A percentile compares a stretch with the other conserved stretches of the same genome.
These are phyloP conservation scores for Ceratorhiza oryzae-sativae DNA, from an alignment of 1,284 basidiomycete species.

Conservation along the genomic window DNA sequence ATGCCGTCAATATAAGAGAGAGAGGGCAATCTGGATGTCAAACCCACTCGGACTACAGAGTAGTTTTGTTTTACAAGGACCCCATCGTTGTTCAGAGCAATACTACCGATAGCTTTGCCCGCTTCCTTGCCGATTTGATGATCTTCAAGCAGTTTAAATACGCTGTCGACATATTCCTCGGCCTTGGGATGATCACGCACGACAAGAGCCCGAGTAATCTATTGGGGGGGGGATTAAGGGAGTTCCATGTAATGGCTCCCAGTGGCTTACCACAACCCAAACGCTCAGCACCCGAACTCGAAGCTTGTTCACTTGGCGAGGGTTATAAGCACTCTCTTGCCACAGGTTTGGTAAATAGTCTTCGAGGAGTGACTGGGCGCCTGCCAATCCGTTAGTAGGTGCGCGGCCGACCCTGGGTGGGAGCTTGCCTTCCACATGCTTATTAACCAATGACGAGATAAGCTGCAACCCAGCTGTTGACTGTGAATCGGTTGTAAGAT, in stretches of 20 bases:
- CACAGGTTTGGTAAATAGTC: conserved; percentile 42
- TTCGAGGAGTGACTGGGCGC: conserved; percentile 45
- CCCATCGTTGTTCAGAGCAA: conserved; percentile 63
- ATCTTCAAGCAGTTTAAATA: conserved; percentile 76
- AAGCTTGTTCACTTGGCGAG: conserved; percentile 38
- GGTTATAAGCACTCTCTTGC: conserved; percentile 18
- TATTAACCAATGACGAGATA: conserved; percentile 77
- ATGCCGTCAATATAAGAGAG: background rate
- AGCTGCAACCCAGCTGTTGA: conserved; percentile 65
- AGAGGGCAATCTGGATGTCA: conserved; percentile 6
- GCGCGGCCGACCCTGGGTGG: background rate
- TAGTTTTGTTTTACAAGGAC: conserved; percentile 79
- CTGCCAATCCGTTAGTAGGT: background rate
- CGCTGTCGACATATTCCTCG: conserved; percentile 62
- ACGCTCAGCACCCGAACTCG: conserved; percentile 59
- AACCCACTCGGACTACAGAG: conserved; percentile 72
- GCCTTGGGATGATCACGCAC: conserved; percentile 72
- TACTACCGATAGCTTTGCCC: conserved; percentile 72
- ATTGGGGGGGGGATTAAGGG: background rate
- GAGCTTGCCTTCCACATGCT: conserved; percentile 66
- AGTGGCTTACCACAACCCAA: conserved; percentile 72
- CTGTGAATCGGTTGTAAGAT: conserved; percentile 63
- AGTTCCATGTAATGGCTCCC: conserved; percentile 42
- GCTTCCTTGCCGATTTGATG: conserved; percentile 67
- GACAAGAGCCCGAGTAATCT: conserved; percentile 83